These are phyloP conservation scores for Paecilomyces dactylethromorphus DNA, from an alignment of 2,329 filamentous ascomycete species.

Conservation along the genomic window DNA sequence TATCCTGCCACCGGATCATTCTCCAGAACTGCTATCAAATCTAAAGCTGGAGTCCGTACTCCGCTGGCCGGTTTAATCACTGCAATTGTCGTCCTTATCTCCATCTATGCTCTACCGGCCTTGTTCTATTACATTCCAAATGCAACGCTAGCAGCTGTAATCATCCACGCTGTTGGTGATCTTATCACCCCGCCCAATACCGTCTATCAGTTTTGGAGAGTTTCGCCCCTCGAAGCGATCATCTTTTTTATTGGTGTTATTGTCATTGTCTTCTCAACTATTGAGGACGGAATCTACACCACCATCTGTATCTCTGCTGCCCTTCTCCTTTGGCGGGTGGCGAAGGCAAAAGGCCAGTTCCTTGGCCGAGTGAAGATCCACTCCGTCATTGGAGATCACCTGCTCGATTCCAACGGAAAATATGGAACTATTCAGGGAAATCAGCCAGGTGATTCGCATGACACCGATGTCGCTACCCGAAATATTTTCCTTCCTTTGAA, in stretches of 20 bases:
- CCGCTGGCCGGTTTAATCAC: slow-evolving; percentile 88
- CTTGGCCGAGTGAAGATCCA: slow-evolving; percentile 78
- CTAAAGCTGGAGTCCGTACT: slow-evolving; percentile 89
- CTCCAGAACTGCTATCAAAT: slow-evolving; percentile 92
- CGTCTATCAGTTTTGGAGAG: slow-evolving; percentile 90
- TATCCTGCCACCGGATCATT: slow-evolving; percentile 95
- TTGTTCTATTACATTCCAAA: slow-evolving; percentile 93
- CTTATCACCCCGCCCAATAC: slow-evolving; percentile 86
- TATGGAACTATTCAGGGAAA: slow-evolving; percentile 46
- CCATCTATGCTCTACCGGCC: slow-evolving; percentile 79
- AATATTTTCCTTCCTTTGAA: slow-evolving; percentile 83
- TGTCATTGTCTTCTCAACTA: slow-evolving; percentile 78
- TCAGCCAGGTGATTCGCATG: slow-evolving; percentile 29
- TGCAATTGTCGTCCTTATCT: slow-evolving; percentile 74
- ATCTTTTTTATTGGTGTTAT: slow-evolving; percentile 93
- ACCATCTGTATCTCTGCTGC: slow-evolving; percentile 72
- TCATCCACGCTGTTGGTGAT: slow-evolving; percentile 92
- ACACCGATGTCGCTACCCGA: slow-evolving; percentile 50
- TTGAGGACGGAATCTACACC: slow-evolving; percentile 88
- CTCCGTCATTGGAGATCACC: slow-evolving; percentile 71
- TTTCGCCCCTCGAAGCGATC: slow-evolving; percentile 80
- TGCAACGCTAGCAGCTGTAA: slow-evolving; percentile 74
- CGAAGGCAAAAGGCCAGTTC: slow-evolving; percentile 77
- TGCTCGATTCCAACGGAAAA: slow-evolving; percentile 58
- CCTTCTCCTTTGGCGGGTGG: slow-evolving; percentile 73